Evolutionary conservation across 768 basidiomycete species (phyloP).

Genomic region (Lentinula sp.): DNA sequence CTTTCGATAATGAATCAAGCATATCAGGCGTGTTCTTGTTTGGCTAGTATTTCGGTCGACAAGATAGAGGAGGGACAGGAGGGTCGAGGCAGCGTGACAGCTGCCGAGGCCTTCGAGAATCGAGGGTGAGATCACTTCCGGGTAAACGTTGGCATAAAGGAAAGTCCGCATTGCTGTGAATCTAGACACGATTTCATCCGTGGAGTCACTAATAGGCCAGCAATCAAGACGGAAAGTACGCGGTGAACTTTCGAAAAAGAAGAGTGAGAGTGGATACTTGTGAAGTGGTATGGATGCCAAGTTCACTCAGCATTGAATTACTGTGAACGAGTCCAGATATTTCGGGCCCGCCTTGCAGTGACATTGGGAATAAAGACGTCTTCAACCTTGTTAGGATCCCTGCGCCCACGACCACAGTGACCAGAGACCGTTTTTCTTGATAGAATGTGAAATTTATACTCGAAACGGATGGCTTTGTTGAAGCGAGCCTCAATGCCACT

Average conservation of each 20-base stretch:
- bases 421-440: neutral
- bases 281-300: neutral
- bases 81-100: neutral
- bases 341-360: neutral
- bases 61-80: neutral
- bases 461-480: neutral
- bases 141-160: neutral
- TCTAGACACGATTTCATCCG: neutral
- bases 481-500: neutral
- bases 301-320: neutral
- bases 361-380: neutral
- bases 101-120: neutral
- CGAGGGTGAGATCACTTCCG: neutral
- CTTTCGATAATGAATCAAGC: too few species aligned
- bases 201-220: neutral
- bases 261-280: neutral
- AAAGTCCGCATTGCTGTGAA: neutral
- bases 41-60: too few species aligned
- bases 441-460: neutral
- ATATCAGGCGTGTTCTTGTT: too few species aligned
- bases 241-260: neutral
- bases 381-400: neutral
- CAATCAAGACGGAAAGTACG: neutral
- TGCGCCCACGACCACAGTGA: neutral
- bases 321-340: neutral